A percentile compares a stretch with the other conserved stretches of the same genome.
phyloP scores from a whole-genome alignment of 768 basidiomycete genomes.

The Coprinopsis sp. region DNA sequence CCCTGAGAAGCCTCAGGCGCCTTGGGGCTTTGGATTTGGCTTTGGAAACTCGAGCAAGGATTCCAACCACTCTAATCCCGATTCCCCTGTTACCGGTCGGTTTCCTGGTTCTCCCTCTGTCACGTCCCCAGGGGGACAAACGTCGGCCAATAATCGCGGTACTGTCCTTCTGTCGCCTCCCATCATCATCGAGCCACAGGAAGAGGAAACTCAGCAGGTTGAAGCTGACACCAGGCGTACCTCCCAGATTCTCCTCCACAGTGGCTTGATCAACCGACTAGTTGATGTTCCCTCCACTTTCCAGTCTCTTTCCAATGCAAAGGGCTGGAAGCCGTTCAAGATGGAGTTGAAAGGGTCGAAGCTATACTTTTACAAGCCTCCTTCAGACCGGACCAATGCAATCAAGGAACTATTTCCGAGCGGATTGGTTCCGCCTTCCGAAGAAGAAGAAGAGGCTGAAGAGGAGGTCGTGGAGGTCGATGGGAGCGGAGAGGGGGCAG shows the following conservation, averaged over 20 bases:
- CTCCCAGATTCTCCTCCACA: slow-evolving; percentile 75
- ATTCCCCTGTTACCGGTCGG: neutral
- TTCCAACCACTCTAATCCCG: neutral
- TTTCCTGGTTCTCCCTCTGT: neutral
- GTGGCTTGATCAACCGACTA: slow-evolving; percentile 74
- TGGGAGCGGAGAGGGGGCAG: slow-evolving; percentile 16
- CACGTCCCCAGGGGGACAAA: neutral
- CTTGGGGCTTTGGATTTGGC: slow-evolving; percentile 19
- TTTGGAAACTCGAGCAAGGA: slow-evolving; percentile 8
- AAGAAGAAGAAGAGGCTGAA: slow-evolving; percentile 36
- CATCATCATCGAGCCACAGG: slow-evolving; percentile 36
- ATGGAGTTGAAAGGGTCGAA: slow-evolving; percentile 81
- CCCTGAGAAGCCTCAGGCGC: slow-evolving; percentile 48
- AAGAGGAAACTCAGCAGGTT: slow-evolving; percentile 23
- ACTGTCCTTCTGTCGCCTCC: slow-evolving; percentile 48
- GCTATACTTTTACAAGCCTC: slow-evolving; percentile 82
- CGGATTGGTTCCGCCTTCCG: slow-evolving; percentile 48
- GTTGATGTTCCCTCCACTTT: slow-evolving; percentile 42
- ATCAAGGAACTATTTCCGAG: slow-evolving; percentile 76
- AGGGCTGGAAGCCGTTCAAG: slow-evolving; percentile 87
- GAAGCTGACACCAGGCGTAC: slow-evolving; percentile 45
- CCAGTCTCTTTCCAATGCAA: slow-evolving; percentile 40
- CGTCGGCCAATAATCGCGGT: slow-evolving; percentile 14
- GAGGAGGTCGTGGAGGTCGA: slow-evolving; percentile 16
- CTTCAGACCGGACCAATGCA: slow-evolving; percentile 56